Percentiles rank a stretch among this genome's conserved stretches.
phyloP scores from a whole-genome alignment of 1,284 basidiomycete genomes.

The Cystobasidiaceae sp. region DNA sequence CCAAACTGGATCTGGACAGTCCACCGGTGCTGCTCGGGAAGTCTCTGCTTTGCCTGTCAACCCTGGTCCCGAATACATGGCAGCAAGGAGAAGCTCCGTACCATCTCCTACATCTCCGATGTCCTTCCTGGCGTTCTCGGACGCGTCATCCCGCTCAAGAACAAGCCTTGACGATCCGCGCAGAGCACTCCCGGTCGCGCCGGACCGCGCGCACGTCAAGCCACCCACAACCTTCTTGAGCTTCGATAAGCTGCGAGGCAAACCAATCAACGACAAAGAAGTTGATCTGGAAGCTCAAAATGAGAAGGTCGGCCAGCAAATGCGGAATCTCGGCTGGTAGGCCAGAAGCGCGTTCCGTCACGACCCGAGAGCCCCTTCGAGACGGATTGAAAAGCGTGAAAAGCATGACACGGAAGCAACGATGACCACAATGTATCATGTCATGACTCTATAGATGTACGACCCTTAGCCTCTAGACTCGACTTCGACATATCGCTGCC shows the following conservation, averaged over 20 bases:
- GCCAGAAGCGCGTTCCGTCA: not conserved
- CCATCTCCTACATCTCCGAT: not conserved
- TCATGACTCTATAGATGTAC: too few relatives aligned
- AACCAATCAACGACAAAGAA: not conserved
- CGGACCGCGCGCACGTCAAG: not conserved
- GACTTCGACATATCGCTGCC: too few relatives aligned
- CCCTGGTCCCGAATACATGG: not conserved
- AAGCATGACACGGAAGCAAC: not conserved
- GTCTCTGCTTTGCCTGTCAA: too few relatives aligned
- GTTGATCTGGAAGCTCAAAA: not conserved
- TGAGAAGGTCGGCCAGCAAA: not conserved
- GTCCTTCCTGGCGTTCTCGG: not conserved
- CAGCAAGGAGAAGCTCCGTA: not conserved
- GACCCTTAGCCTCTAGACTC: too few relatives aligned
- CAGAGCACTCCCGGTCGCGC: not conserved
- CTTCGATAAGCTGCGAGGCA: not conserved
- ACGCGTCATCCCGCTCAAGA: not conserved
- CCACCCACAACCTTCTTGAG: not conserved
- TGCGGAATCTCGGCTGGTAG: conserved; percentile 1
- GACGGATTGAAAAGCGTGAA: not conserved
- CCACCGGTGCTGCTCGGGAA: not conserved
- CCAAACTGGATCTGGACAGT: not conserved
- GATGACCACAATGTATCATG: too few relatives aligned
- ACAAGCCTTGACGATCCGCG: not conserved
- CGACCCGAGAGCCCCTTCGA: too few relatives aligned